Evolutionary conservation across 129 eudicot species (phyloP).

Genomic region (Heracleum sosnowskyi): DNA sequence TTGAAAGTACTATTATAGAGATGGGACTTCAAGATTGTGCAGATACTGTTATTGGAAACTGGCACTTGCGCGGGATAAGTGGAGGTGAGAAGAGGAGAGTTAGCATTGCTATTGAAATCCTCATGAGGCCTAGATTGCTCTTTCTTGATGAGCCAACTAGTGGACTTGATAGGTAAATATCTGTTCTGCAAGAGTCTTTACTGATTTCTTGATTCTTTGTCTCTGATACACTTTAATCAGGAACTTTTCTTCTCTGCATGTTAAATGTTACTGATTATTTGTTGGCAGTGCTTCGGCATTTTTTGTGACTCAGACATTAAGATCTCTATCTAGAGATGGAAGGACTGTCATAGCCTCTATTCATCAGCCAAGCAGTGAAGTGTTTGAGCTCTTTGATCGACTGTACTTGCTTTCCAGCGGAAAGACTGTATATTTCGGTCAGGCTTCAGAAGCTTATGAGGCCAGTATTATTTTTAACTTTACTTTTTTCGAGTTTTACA

Average conservation of each 20-base stretch:
- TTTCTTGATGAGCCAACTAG: slow-evolving; percentile 97
- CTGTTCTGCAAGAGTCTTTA: background rate
- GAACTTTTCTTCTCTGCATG: background rate
- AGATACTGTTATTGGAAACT: slow-evolving; percentile 88
- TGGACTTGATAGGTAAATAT: slow-evolving; percentile 77
- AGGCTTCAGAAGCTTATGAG: slow-evolving; percentile 94
- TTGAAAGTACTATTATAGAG: slow-evolving; percentile 90
- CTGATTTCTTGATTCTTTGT: background rate
- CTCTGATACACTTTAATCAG: background rate
- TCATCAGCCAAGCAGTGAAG: slow-evolving; percentile 99
- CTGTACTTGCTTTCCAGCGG: slow-evolving; percentile 95
- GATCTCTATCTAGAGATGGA: slow-evolving; percentile 87
- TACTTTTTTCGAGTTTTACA: background rate
- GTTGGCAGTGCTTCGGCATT: slow-evolving; percentile 86
- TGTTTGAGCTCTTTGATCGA: slow-evolving; percentile 88
- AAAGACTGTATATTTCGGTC: slow-evolving; percentile 66
- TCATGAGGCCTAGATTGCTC: slow-evolving; percentile 87
- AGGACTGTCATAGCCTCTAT: slow-evolving; percentile 98
- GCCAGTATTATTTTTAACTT: slow-evolving; percentile 22
- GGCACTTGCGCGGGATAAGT: slow-evolving; percentile 96
- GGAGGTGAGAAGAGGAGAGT: slow-evolving; percentile 95
- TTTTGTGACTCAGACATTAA: slow-evolving; percentile 86
- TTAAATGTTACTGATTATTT: background rate
- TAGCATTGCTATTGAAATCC: slow-evolving; percentile 91
- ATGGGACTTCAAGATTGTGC: slow-evolving; percentile 99